phyloP scores from a whole-genome alignment of 192 early-diverging fungal genomes.

The Coemansia sp. region DNA sequence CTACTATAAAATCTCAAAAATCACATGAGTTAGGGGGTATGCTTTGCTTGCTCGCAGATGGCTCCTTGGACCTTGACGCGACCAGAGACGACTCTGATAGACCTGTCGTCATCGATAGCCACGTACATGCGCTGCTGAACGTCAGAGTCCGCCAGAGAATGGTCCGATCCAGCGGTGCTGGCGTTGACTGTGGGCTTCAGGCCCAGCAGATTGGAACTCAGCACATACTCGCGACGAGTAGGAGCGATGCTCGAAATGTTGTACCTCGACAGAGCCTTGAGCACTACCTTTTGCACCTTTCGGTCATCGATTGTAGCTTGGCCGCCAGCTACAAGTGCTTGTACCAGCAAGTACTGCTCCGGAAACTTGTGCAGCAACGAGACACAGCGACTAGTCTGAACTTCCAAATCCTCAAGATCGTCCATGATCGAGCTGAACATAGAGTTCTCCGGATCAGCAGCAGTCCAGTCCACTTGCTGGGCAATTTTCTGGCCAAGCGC shows the following conservation, averaged over 20 bases:
- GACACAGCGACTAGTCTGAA: slow-evolving; percentile 48
- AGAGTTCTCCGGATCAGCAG: slow-evolving; percentile 40
- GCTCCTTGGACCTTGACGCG: slow-evolving; percentile 23
- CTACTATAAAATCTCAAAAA: not conserved
- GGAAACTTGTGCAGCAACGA: slow-evolving; percentile 54
- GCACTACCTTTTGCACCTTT: slow-evolving; percentile 37
- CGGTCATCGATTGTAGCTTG: slow-evolving; percentile 39
- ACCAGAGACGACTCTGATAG: slow-evolving; percentile 38
- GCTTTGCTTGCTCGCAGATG: not conserved
- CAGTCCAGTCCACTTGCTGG: slow-evolving; percentile 28
- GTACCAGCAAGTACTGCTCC: slow-evolving; percentile 39
- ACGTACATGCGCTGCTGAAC: slow-evolving; percentile 46
- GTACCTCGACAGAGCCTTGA: slow-evolving; percentile 42
- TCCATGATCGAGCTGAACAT: slow-evolving; percentile 47
- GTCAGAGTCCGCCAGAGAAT: not conserved
- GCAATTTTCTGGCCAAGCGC: slow-evolving; percentile 32
- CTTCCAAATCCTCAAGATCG: slow-evolving; percentile 46
- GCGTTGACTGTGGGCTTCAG: not conserved
- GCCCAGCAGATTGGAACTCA: slow-evolving; percentile 18
- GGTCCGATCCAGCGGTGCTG: not conserved
- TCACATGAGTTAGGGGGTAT: not conserved
- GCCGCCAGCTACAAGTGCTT: slow-evolving; percentile 35
- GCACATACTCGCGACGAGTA: slow-evolving; percentile 36
- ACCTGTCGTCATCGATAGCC: slow-evolving; percentile 32
- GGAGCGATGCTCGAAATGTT: slow-evolving; percentile 34